Conservation (phyloP, 768 basidiomycete species). For the Kwoniella europaea region DNA sequence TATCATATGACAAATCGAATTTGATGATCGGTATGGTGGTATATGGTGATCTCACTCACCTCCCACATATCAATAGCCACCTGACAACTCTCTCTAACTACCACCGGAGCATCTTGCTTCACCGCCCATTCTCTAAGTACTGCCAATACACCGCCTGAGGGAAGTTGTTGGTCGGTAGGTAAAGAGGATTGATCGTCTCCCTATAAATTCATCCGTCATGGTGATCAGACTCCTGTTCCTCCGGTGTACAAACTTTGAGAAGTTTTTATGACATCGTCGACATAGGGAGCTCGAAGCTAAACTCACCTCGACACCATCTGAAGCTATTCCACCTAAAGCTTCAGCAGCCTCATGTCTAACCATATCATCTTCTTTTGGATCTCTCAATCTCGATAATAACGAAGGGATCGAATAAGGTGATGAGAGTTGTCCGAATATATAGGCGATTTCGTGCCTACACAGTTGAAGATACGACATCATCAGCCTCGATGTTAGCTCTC, state of each 20-base stretch:
- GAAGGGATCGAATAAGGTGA: slow-evolving; percentile 86
- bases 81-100: slow-evolving; percentile 93
- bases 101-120: slow-evolving; percentile 76
- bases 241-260: too few species aligned
- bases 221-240: too few species aligned
- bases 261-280: too few species aligned
- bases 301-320: slow-evolving; percentile 51
- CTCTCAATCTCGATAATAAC: slow-evolving; percentile 75
- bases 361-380: slow-evolving; percentile 84
- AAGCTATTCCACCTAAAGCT: slow-evolving; percentile 92
- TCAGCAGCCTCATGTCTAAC: slow-evolving; percentile 98
- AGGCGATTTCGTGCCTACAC: slow-evolving; percentile 99
- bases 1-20: too few species aligned
- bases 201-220: too few species aligned
- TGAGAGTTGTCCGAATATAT: slow-evolving; percentile 94
- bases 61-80: slow-evolving; percentile 97
- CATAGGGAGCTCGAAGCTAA: too few species aligned
- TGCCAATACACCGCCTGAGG: slow-evolving; percentile 81
- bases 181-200: slow-evolving; percentile 26
- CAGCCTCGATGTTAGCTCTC: too few species aligned
- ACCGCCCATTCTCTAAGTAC: slow-evolving; percentile 83
- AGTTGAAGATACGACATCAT: too few species aligned
- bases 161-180: slow-evolving; percentile 28
- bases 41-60: slow-evolving; percentile 36
- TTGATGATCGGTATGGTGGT: too few species aligned